phyloP scores from a whole-genome alignment of 176 grass and related monocot genomes.

The Chrysopogon serrulatus region DNA sequence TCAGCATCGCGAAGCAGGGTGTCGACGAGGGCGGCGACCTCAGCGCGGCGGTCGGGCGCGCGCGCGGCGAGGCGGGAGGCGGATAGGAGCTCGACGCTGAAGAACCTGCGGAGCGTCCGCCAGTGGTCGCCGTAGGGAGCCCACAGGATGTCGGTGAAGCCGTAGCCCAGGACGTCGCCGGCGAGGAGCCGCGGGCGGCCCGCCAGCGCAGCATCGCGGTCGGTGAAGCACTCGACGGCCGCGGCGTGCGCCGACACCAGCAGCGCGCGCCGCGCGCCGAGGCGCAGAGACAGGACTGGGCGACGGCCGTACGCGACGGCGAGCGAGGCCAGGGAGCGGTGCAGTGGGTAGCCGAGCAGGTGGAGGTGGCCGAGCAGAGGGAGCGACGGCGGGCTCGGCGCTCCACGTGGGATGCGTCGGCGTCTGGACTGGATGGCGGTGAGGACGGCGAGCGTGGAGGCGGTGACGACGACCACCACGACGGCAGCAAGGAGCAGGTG shows the following conservation, averaged over 20 bases:
- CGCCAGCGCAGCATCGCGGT: constrained; percentile 37
- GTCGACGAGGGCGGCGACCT: constrained; percentile 23
- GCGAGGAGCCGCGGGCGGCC: constrained; percentile 39
- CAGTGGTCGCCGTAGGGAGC: constrained; percentile 41
- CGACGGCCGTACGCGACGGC: background rate
- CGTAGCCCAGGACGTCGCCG: constrained; percentile 27
- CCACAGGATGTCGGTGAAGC: constrained; percentile 20
- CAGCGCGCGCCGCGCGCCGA: constrained; percentile 43
- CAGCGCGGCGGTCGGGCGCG: constrained; percentile 26
- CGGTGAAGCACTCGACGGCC: constrained; percentile 60
- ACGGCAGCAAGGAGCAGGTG: background rate
- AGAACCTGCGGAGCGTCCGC: constrained; percentile 53
- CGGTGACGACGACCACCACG: too few species aligned
- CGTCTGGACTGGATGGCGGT: too few species aligned
- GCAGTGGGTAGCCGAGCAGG: constrained; percentile 44
- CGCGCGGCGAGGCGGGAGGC: constrained; percentile 29
- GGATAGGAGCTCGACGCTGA: constrained; percentile 40
- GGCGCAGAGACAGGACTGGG: constrained; percentile 42
- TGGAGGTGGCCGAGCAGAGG: constrained; percentile 68
- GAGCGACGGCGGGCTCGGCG: constrained; percentile 15
- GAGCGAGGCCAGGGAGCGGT: constrained; percentile 33
- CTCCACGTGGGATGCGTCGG: too few species aligned
- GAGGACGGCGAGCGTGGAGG: background rate
- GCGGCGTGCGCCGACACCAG: constrained; percentile 45
- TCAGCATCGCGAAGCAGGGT: constrained; percentile 16